Evolutionary conservation across 257 asterid genomes (phyloP).

Genomic region (Vinca minor): DNA sequence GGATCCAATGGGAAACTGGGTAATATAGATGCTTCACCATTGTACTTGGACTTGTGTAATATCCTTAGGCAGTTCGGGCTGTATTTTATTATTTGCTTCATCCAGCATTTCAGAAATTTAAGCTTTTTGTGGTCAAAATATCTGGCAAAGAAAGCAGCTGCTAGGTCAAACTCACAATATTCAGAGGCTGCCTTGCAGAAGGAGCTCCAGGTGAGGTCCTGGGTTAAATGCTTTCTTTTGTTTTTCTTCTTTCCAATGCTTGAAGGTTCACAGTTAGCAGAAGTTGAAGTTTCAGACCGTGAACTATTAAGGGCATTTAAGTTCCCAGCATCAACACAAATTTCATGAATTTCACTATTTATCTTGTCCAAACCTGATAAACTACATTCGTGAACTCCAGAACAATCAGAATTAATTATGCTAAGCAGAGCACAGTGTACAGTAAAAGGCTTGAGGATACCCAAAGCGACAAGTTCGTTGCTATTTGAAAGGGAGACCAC

Average conservation of each 20-base stretch:
- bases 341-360: conserved; percentile 12
- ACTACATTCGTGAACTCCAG: conserved; percentile 15
- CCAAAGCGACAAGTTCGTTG: conserved; percentile 36
- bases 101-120: conserved; percentile 86
- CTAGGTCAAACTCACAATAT: conserved; percentile 59
- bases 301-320: conserved; percentile 36
- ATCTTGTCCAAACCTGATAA: conserved; percentile 17
- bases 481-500: conserved; percentile 44
- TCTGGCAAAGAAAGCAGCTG: conserved; percentile 45
- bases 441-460: conserved; percentile 66
- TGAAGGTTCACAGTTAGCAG: conserved; percentile 33
- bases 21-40: conserved; percentile 24
- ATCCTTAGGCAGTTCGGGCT: conserved; percentile 20
- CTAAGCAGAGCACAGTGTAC: conserved; percentile 50
- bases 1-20: conserved; percentile 30
- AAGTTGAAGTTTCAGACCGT: conserved; percentile 54
- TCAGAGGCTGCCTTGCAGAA: conserved; percentile 52
- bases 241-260: conserved; percentile 43
- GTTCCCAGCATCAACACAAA: conserved; percentile 23
- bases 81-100: conserved; percentile 52
- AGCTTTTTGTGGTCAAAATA: conserved; percentile 49
- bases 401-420: conserved; percentile 23
- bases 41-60: conserved; percentile 26
- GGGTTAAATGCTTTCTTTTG: conserved; percentile 30
- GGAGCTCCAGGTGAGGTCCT: conserved; percentile 64